phyloP scores from a whole-genome alignment of 495 filamentous ascomycete genomes.

The Penicillium mononematosum region DNA sequence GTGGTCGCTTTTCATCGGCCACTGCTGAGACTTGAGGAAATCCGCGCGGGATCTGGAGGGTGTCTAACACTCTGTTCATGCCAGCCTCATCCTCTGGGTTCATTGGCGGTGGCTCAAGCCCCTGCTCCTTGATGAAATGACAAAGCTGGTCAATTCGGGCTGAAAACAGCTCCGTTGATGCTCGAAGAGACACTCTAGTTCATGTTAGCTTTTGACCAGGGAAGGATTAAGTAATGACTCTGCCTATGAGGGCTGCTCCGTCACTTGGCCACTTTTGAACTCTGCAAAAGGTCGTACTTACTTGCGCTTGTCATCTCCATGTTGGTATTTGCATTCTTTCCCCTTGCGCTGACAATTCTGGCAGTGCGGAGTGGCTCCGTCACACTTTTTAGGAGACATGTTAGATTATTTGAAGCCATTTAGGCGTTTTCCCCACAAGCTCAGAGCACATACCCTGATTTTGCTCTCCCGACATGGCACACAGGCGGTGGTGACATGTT shows the following conservation, averaged over 20 bases:
- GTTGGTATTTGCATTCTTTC: slow-evolving; percentile 49
- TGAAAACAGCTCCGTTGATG: slow-evolving; percentile 49
- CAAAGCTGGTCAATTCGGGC: slow-evolving; percentile 46
- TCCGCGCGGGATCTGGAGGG: slow-evolving; percentile 42
- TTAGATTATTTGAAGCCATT: background rate
- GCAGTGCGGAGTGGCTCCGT: slow-evolving; percentile 46
- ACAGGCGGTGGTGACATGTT: slow-evolving; percentile 51
- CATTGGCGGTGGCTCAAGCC: slow-evolving; percentile 43
- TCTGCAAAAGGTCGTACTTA: slow-evolving; percentile 22
- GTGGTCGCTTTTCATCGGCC: slow-evolving; percentile 2
- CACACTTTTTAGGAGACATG: slow-evolving; percentile 33
- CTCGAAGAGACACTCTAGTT: slow-evolving; percentile 47
- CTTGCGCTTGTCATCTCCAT: slow-evolving; percentile 52
- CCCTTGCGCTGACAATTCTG: slow-evolving; percentile 50
- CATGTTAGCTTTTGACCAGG: slow-evolving; percentile 8
- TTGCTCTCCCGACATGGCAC: slow-evolving; percentile 52
- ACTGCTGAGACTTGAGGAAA: slow-evolving; percentile 14
- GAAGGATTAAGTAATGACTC: background rate
- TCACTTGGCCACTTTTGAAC: background rate
- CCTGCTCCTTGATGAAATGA: slow-evolving; percentile 47
- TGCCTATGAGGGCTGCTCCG: background rate
- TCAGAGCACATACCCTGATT: slow-evolving; percentile 38
- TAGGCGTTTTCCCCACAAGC: background rate
- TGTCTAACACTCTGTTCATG: slow-evolving; percentile 47
- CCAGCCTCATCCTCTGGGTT: slow-evolving; percentile 45